Conservation (phyloP, 768 basidiomycete genomes). For the Psilocybe cyanescens region DNA sequence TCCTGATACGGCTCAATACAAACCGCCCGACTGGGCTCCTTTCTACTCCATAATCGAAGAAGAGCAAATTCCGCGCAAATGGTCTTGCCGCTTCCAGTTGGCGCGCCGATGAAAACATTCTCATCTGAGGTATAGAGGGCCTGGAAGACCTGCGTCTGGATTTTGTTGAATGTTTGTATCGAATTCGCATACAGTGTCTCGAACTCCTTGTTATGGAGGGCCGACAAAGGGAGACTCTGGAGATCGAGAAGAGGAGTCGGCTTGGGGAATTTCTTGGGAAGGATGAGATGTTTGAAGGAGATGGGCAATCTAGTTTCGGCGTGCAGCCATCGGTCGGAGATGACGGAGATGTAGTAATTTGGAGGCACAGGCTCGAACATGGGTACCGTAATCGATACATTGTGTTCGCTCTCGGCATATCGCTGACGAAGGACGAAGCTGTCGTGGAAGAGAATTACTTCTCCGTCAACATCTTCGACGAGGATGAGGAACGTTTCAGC, state of each 20-base stretch:
- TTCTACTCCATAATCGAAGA: constrained; percentile 92
- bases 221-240: constrained; percentile 86
- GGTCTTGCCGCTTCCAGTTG: constrained; percentile 96
- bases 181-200: constrained; percentile 83
- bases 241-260: constrained; percentile 94
- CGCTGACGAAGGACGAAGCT: constrained; percentile 89
- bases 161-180: constrained; percentile 94
- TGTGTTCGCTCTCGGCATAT: constrained; percentile 94
- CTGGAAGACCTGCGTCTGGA: constrained; percentile 99
- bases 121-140: constrained; percentile 96
- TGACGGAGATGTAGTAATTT: constrained; percentile 95
- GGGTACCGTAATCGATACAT: constrained; percentile 90
- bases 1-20: constrained; percentile 98
- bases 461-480: constrained; percentile 97
- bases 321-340: constrained; percentile 96
- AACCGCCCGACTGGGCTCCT: constrained; percentile 80
- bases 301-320: constrained; percentile 94
- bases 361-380: constrained; percentile 98
- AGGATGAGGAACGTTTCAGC: constrained; percentile 93
- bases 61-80: constrained; percentile 97
- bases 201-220: constrained; percentile 92
- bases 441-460: constrained; percentile 95
- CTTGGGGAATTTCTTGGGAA: constrained; percentile 95
- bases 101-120: constrained; percentile 95
- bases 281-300: constrained; percentile 96